phyloP scores from a whole-genome alignment of 2,329 filamentous ascomycete genomes.

The Scytalidium lignicola region DNA sequence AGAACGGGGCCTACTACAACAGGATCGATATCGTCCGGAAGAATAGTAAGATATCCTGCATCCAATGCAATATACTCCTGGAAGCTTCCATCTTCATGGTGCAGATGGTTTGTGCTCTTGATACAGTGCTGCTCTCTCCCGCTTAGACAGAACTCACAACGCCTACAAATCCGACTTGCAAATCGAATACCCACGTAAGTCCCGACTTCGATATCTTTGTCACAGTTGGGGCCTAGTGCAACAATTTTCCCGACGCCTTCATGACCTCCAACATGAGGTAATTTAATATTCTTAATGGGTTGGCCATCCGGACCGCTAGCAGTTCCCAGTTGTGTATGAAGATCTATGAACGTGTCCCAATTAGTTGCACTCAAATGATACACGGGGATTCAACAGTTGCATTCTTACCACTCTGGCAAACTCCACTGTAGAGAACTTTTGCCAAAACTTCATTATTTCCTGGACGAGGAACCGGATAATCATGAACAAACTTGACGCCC shows the following conservation, averaged over 20 bases:
- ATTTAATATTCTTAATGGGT: too few species aligned
- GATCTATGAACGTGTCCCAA: too few species aligned
- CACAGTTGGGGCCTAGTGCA: slow-evolving; percentile 53
- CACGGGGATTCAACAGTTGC: too few species aligned
- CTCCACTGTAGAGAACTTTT: too few species aligned
- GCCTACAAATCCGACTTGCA: slow-evolving; percentile 10
- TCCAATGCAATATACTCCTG: slow-evolving; percentile 40
- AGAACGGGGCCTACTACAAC: slow-evolving; percentile 58
- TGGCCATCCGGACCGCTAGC: too few species aligned
- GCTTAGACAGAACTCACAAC: slow-evolving; percentile 28
- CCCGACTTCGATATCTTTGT: slow-evolving; percentile 46
- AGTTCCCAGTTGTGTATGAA: too few species aligned
- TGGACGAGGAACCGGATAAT: too few species aligned
- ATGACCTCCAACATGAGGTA: slow-evolving; percentile 39
- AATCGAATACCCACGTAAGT: slow-evolving; percentile 60
- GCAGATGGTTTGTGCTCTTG: slow-evolving; percentile 29
- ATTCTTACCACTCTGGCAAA: too few species aligned
- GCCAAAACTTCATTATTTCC: too few species aligned
- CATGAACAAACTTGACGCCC: too few species aligned
- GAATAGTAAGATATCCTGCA: slow-evolving; percentile 51
- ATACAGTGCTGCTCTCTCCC: slow-evolving; percentile 33
- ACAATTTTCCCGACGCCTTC: slow-evolving; percentile 61
- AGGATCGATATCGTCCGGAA: slow-evolving; percentile 43
- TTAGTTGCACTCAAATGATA: too few species aligned
- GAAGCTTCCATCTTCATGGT: slow-evolving; percentile 23